A percentile compares a stretch with the other conserved stretches of the same genome.
phyloP scores from a whole-genome alignment of 2,329 filamentous ascomycete genomes.

The Aspergillus felis region DNA sequence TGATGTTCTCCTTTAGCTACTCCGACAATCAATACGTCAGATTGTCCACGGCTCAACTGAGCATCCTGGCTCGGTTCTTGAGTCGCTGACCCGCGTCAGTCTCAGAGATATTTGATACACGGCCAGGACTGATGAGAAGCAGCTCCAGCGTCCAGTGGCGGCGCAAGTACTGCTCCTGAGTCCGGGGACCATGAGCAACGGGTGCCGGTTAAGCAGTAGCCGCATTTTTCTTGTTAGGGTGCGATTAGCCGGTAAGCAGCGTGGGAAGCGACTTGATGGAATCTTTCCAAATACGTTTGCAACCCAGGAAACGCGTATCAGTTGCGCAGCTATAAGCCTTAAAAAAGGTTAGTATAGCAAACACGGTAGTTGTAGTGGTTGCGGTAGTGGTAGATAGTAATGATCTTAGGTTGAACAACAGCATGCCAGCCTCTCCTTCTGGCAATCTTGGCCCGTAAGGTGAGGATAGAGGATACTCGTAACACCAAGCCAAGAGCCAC shows the following conservation, averaged over 20 bases:
- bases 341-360: not conserved
- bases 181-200: not conserved
- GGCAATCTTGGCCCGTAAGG: not conserved
- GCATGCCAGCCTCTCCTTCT: constrained; percentile 1
- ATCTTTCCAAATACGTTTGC: not conserved
- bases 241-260: not conserved
- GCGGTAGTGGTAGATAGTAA: too few relatives aligned
- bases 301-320: not conserved
- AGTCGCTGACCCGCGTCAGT: not conserved
- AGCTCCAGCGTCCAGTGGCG: not conserved
- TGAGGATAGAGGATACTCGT: not conserved
- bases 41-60: too few relatives aligned
- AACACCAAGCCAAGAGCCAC: not conserved
- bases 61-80: not conserved
- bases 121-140: not conserved
- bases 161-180: not conserved
- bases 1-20: not conserved
- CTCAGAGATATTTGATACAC: not conserved
- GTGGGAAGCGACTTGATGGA: not conserved
- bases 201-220: not conserved
- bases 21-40: not conserved
- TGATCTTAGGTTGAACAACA: constrained; percentile 1
- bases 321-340: not conserved
- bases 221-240: not conserved
- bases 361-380: too few relatives aligned